Evolutionary conservation across 495 filamentous ascomycete genomes (phyloP), one percentile per base, ranked within the genome.

Genomic region (Pseudomonodictys pantanalensis): DNA sequence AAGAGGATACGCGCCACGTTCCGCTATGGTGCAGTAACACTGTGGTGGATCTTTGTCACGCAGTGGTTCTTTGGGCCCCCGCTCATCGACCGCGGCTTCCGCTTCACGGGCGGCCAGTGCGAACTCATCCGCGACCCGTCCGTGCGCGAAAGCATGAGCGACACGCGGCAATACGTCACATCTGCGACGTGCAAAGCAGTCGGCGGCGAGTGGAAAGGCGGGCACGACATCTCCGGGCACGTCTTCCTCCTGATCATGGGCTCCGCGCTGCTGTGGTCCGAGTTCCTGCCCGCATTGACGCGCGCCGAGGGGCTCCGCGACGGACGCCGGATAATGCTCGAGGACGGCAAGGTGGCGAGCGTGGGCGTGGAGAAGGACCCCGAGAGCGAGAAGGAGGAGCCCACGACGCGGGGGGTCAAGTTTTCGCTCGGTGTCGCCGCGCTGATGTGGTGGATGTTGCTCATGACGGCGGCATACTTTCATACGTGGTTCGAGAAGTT

Each of bases 401-500:
- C 76, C 25, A 81, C 67, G 63, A 70, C 76, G 15, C 24, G 66
- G 32, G 72, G 81, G 5, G 78, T 76, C 8, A 62, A 83, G 69
- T 81, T 67, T 41, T 69, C 83, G 62, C 68, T 86, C 65, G 69
- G 71, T 69, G 70, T 81, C 70, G 52, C 75, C 68, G 83, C 73
- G 4, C 64, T 96, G 68, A 86, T 83, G 58, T 86, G 83, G 81
- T 97, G 91, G 88, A 97, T 97, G 92, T 72, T 97, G 72, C 78
- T 97, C 46, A 98, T 98, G 93, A 98, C 93, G 39, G 90, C 92
- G 10, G 87, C 91, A 42, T 97, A 91, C 77, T 98, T 98, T 58
- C 93, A 98, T 71, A 97, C 93, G 3, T 97, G 92, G 93, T 85
- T 92, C 69, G 93, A 98, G 76, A 97, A 97, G 87, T 77, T 88